Percentiles rank a stretch among this genome's conserved stretches.
Conservation (phyloP, 768 basidiomycete genomes). For the Pleurotus ostreatus region DNA sequence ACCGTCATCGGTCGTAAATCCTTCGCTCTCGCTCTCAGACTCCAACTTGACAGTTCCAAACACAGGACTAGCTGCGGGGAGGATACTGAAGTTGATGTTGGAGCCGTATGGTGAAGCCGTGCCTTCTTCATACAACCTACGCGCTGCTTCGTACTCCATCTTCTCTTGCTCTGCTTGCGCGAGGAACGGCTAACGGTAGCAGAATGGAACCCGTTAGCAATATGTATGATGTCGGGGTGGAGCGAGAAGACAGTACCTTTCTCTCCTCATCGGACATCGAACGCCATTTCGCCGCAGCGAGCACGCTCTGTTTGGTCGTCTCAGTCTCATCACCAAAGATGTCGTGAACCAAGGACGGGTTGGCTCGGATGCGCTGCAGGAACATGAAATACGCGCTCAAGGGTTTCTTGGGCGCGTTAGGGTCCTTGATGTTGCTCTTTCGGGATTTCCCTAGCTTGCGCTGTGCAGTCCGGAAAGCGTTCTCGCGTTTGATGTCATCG, state of each 20-base stretch:
- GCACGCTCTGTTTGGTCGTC: constrained; percentile 91
- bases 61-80: constrained; percentile 36
- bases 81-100: constrained; percentile 81
- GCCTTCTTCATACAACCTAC: constrained; percentile 85
- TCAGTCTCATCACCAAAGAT: constrained; percentile 90
- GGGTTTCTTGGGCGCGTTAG: constrained; percentile 95
- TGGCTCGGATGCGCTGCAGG: constrained; percentile 83
- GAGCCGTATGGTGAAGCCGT: constrained; percentile 56
- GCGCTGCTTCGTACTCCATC: constrained; percentile 85
- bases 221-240: neutral
- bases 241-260: constrained; percentile 52
- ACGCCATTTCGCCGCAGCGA: constrained; percentile 91
- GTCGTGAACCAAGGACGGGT: constrained; percentile 65
- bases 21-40: constrained; percentile 70
- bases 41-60: constrained; percentile 61
- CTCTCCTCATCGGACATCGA: constrained; percentile 91
- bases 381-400: constrained; percentile 95
- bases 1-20: constrained; percentile 47
- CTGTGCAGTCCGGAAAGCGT: constrained; percentile 85
- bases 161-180: constrained; percentile 95
- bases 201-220: neutral
- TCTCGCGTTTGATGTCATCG: constrained; percentile 93
- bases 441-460: constrained; percentile 90
- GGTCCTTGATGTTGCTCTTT: constrained; percentile 94
- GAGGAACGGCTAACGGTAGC: constrained; percentile 69